Evolutionary conservation across 176 grass and related monocot species (phyloP).

Genomic region (Puya raimondii): DNA sequence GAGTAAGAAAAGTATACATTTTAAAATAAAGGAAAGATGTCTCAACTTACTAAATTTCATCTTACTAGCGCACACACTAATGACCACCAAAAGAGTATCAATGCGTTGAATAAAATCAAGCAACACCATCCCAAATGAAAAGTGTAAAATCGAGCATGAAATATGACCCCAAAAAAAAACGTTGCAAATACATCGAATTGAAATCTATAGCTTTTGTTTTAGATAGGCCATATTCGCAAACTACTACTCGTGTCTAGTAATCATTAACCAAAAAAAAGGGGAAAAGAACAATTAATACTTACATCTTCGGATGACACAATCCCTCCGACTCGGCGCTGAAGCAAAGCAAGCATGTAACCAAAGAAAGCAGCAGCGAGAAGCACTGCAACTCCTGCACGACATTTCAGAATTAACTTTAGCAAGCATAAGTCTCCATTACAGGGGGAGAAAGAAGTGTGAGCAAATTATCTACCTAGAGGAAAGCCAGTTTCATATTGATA

Average conservation of each 20-base stretch:
- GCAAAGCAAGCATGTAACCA: constrained; percentile 93
- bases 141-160: neutral
- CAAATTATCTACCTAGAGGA: constrained; percentile 61
- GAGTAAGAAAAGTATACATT: neutral
- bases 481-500: constrained; percentile 75
- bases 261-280: neutral
- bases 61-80: neutral
- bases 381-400: constrained; percentile 58
- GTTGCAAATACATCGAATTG: neutral
- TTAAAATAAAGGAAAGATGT: too few relatives aligned
- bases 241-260: neutral
- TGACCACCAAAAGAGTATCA: neutral
- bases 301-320: constrained; percentile 67
- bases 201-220: neutral
- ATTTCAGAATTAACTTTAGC: neutral
- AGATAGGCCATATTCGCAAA: neutral
- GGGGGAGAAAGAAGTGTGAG: neutral
- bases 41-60: neutral
- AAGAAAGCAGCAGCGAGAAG: constrained; percentile 92
- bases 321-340: constrained; percentile 58
- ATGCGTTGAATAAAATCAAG: neutral
- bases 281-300: constrained; percentile 20
- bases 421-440: neutral
- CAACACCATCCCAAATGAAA: neutral
- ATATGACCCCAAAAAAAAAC: neutral